phyloP scores from a whole-genome alignment of 1,284 basidiomycete species.

The Malassezia yamatoensis region DNA sequence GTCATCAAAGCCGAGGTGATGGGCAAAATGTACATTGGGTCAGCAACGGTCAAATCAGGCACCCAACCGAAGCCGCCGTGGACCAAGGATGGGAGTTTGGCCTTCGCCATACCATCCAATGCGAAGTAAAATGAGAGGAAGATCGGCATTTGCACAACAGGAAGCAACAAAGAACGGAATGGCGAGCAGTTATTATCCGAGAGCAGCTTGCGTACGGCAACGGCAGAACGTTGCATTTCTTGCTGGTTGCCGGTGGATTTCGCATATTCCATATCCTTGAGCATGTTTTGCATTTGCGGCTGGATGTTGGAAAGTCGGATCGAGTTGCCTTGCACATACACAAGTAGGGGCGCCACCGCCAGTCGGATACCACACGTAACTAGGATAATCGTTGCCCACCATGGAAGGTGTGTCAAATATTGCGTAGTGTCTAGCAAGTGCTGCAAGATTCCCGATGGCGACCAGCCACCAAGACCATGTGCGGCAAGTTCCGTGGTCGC shows the following conservation, averaged over 20 bases:
- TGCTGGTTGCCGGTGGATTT: constrained; percentile 54
- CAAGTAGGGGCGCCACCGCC: constrained; percentile 61
- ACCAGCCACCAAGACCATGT: constrained; percentile 60
- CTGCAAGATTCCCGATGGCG: constrained; percentile 54
- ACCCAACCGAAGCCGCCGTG: constrained; percentile 68
- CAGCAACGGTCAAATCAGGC: constrained; percentile 65
- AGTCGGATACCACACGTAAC: constrained; percentile 63
- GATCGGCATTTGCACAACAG: constrained; percentile 63
- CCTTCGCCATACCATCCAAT: constrained; percentile 61
- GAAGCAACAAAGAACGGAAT: constrained; percentile 55
- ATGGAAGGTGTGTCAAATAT: constrained; percentile 56
- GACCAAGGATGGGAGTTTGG: constrained; percentile 64
- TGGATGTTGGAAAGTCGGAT: constrained; percentile 62
- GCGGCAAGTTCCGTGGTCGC: constrained; percentile 57
- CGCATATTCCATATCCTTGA: constrained; percentile 53
- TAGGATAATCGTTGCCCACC: constrained; percentile 56
- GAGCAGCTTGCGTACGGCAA: constrained; percentile 60
- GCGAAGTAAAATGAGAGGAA: constrained; percentile 79
- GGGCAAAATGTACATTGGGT: constrained; percentile 72
- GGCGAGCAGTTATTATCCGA: constrained; percentile 63
- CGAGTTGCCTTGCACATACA: constrained; percentile 60
- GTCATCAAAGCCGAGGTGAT: constrained; percentile 58
- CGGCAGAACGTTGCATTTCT: constrained; percentile 54
- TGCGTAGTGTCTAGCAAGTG: constrained; percentile 63
- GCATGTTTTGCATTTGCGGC: constrained; percentile 56